Conservation (phyloP, 768 basidiomycete genomes). For the Serpula lacrymans region DNA sequence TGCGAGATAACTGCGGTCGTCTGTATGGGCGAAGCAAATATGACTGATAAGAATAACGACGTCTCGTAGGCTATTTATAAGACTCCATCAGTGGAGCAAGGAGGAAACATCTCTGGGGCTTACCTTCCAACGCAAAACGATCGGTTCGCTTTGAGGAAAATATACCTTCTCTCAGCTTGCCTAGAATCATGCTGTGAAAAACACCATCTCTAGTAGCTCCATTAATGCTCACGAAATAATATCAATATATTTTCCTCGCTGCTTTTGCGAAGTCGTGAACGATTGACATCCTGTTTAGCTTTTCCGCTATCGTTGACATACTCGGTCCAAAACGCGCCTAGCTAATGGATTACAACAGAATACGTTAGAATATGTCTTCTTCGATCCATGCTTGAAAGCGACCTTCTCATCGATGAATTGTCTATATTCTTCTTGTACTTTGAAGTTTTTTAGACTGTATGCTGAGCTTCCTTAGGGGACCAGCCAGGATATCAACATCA, state of each 20-base stretch:
- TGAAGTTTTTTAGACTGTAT: slow-evolving; percentile 55
- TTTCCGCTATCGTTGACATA: slow-evolving; percentile 30
- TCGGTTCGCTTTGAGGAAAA: slow-evolving; percentile 58
- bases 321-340: slow-evolving; percentile 5
- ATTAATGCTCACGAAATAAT: slow-evolving; percentile 55
- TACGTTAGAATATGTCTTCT: slow-evolving; percentile 4
- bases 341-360: neutral
- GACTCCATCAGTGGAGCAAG: neutral
- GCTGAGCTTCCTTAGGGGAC: slow-evolving; percentile 32
- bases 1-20: slow-evolving; percentile 58
- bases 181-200: slow-evolving; percentile 31
- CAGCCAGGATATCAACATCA: neutral
- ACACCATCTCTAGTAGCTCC: neutral
- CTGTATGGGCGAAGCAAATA: slow-evolving; percentile 62
- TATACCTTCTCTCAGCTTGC: slow-evolving; percentile 75
- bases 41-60: slow-evolving; percentile 59
- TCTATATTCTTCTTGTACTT: slow-evolving; percentile 66
- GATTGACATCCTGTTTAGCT: slow-evolving; percentile 29
- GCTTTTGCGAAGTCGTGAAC: slow-evolving; percentile 35
- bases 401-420: slow-evolving; percentile 66
- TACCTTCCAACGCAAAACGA: slow-evolving; percentile 67
- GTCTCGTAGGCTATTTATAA: slow-evolving; percentile 61
- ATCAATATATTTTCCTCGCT: slow-evolving; percentile 69
- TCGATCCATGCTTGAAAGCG: slow-evolving; percentile 16
- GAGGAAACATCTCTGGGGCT: slow-evolving; percentile 7